Conservation (phyloP, 2,329 filamentous ascomycete genomes). For the Neofusicoccum sp. region DNA sequence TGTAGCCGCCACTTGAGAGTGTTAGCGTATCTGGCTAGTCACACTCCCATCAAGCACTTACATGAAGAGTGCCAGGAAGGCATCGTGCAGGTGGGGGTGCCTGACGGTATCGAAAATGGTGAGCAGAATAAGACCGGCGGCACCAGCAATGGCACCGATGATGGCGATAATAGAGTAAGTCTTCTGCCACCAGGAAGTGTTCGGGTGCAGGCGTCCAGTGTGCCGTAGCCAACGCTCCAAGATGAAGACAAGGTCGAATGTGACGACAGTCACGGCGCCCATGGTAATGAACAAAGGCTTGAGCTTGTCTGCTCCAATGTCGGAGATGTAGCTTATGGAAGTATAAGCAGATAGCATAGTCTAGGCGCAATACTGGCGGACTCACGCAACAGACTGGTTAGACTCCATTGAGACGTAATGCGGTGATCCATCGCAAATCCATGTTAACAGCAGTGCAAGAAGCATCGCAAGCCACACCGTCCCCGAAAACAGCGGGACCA, state of each 20-base stretch:
- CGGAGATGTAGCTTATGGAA: constrained; percentile 28
- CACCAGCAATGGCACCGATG: constrained; percentile 69
- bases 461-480: constrained; percentile 56
- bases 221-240: constrained; percentile 85
- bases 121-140: constrained; percentile 75
- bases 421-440: constrained; percentile 58
- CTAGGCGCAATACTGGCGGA: constrained; percentile 30
- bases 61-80: constrained; percentile 81
- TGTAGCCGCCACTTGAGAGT: constrained; percentile 61
- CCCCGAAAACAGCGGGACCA: constrained; percentile 68
- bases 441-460: constrained; percentile 68
- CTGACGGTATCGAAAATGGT: constrained; percentile 80
- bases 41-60: constrained; percentile 22
- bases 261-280: constrained; percentile 68
- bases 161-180: constrained; percentile 62
- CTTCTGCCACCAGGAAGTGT: constrained; percentile 64
- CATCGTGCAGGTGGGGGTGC: constrained; percentile 66
- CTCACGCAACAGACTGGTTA: constrained; percentile 65
- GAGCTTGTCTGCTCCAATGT: constrained; percentile 59
- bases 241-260: constrained; percentile 77
- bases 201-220: constrained; percentile 72
- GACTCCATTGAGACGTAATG: constrained; percentile 61
- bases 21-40: neutral
- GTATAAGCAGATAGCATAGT: neutral
- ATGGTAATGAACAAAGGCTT: constrained; percentile 79